phyloP scores from a whole-genome alignment of 2,329 filamentous ascomycete genomes.

The Aspergillus brunneoviolaceus region DNA sequence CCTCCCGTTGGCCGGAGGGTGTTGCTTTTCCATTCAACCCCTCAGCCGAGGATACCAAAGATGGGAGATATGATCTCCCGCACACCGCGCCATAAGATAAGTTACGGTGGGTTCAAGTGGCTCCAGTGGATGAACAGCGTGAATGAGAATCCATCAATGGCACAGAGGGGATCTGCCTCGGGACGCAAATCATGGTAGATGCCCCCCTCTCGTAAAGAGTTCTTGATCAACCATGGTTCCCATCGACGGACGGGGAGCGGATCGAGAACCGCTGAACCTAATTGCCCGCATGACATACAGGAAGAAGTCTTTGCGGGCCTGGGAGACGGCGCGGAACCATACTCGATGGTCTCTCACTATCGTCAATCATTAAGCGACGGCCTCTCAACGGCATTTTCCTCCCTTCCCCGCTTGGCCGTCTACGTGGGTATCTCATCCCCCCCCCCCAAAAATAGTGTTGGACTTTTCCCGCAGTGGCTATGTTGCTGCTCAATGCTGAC shows the following conservation, averaged over 20 bases:
- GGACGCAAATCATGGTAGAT: conserved; percentile 8
- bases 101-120: background rate
- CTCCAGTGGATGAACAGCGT: conserved; percentile 4
- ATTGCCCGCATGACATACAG: conserved; percentile 33
- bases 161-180: conserved; percentile 12
- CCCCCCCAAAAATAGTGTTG: background rate
- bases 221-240: conserved; percentile 14
- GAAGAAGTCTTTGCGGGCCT: conserved; percentile 16
- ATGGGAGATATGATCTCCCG: background rate
- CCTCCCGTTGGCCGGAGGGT: too few relatives aligned
- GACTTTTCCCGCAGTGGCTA: background rate
- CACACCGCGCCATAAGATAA: background rate
- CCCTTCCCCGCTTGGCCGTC: background rate
- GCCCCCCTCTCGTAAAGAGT: conserved; percentile 3
- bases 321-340: conserved; percentile 13
- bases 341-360: conserved; percentile 1
- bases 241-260: conserved; percentile 30
- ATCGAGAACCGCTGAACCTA: conserved; percentile 38
- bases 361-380: conserved; percentile 11
- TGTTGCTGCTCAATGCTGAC: background rate
- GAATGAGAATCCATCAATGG: conserved; percentile 1
- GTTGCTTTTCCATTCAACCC: too few relatives aligned
- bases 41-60: conserved; percentile 2
- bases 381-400: conserved; percentile 16
- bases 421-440: background rate